Conservation (phyloP, 495 filamentous ascomycete genomes). For the Schizothecium vesticola region DNA sequence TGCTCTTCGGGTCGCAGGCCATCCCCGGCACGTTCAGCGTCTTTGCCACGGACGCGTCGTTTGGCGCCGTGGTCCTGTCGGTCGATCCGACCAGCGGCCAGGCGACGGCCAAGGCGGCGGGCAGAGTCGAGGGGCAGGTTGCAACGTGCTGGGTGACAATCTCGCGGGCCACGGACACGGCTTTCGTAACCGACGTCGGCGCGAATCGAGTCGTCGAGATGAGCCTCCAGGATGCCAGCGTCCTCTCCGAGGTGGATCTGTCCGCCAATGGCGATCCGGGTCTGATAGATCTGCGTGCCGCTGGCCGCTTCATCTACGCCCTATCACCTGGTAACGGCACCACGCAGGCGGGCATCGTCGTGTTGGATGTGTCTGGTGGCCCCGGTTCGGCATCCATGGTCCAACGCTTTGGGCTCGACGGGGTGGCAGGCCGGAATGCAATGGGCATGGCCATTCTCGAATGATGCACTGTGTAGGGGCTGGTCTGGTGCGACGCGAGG, state of each 20-base stretch:
- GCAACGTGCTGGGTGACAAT: constrained; percentile 54
- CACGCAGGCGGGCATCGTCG: constrained; percentile 38
- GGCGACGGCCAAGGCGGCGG: constrained; percentile 22
- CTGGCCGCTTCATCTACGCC: constrained; percentile 50
- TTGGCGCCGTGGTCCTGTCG: constrained; percentile 45
- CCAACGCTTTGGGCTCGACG: constrained; percentile 36
- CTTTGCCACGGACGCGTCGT: constrained; percentile 51
- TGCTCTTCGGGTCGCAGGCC: constrained; percentile 49
- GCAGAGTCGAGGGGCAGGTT: constrained; percentile 38
- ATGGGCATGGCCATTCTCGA: constrained; percentile 10
- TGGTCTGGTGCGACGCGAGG: too few species aligned
- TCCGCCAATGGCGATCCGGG: constrained; percentile 43
- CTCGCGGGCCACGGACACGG: constrained; percentile 35
- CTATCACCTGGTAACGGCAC: constrained; percentile 50
- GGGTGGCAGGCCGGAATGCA: constrained; percentile 10
- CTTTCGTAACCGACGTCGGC: constrained; percentile 50
- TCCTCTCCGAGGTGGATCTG: constrained; percentile 38
- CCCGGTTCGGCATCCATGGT: constrained; percentile 26
- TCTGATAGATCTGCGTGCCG: constrained; percentile 47
- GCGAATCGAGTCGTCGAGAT: constrained; percentile 51
- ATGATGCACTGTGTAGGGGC: too few species aligned
- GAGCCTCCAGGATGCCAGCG: constrained; percentile 35
- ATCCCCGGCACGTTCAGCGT: constrained; percentile 39
- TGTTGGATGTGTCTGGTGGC: constrained; percentile 26
- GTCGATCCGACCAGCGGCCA: neutral